Evolutionary conservation across 2,329 filamentous ascomycete species (phyloP).

Genomic region (Claviceps sp.): DNA sequence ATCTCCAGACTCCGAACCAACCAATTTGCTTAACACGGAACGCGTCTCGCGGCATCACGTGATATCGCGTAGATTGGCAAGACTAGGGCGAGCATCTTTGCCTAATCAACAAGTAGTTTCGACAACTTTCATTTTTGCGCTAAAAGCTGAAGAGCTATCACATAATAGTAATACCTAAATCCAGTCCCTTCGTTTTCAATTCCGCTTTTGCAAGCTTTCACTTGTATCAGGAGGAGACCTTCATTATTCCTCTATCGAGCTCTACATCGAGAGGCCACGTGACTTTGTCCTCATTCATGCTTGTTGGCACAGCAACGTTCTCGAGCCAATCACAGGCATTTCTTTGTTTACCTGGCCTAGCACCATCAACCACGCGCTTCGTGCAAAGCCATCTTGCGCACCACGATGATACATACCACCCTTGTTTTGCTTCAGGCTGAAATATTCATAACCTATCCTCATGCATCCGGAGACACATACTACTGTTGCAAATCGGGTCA

Average conservation of each 20-base stretch:
- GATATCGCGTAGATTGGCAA: constrained; percentile 20
- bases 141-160: neutral
- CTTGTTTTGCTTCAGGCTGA: neutral
- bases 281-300: neutral
- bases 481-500: neutral
- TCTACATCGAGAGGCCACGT: neutral
- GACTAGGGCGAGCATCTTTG: neutral
- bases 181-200: too few relatives aligned
- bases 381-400: neutral
- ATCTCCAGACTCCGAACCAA: neutral
- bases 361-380: neutral
- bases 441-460: constrained; percentile 1
- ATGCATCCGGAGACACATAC: neutral
- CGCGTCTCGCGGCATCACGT: constrained; percentile 23
- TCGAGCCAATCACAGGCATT: constrained; percentile 11
- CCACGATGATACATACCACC: neutral
- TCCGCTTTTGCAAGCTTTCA: neutral
- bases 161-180: too few relatives aligned
- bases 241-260: neutral
- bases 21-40: constrained; percentile 7
- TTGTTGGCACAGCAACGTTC: constrained; percentile 22
- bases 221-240: neutral
- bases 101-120: neutral
- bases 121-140: neutral
- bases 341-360: constrained; percentile 9